Evolutionary conservation across 129 eudicot species (phyloP), one percentile per base, ranked within the genome.

Genomic region (Flaveria robusta): DNA sequence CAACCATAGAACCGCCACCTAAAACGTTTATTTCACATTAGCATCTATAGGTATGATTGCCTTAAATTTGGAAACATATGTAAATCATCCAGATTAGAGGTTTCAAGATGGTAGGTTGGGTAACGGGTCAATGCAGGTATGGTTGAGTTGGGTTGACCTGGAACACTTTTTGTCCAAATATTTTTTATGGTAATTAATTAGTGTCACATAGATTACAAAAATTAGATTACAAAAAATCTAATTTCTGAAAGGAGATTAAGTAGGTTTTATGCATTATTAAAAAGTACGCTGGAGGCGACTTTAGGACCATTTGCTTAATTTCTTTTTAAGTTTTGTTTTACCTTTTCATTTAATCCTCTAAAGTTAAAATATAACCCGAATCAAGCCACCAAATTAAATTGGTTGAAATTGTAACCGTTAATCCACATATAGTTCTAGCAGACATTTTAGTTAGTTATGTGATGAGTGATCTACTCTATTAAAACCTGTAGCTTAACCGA

Each of bases 1-100:
- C 96, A 64, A 95, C 99, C 99, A 94, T 94, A 27, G 99, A 94
- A 77, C 99, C 99, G 68, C 99, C 99, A 82, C 99, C 98, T 94
- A 86, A 85, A 81, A 55, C 64, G 15, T 62, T 62, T 7, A 20
- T 66, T 39, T 19, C 37, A 52, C 71, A 65, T 9, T 29, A 18
- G 49, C 37, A 54, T 68, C 22, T 55, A 12, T 47, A 13, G 5
- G 16, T 2, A 43, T 43, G 49, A 9, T 66, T 68, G 75, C 59
- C 24, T 68, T 55, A 34, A 63, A 49, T 15, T 50, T 50, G 50
- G n/a, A 2, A 52, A n/a, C 15, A 41, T 75, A n/a, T 43, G 47
- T 58, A 51, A 50, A 2, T 64, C 26, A 66, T 49, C 54, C 37
- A 19, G 18, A 43, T 24, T 20, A 56, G 15, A 20, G 31, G 15